phyloP scores from a whole-genome alignment of 2,329 filamentous ascomycete species.

The Claviceps pusilla region DNA sequence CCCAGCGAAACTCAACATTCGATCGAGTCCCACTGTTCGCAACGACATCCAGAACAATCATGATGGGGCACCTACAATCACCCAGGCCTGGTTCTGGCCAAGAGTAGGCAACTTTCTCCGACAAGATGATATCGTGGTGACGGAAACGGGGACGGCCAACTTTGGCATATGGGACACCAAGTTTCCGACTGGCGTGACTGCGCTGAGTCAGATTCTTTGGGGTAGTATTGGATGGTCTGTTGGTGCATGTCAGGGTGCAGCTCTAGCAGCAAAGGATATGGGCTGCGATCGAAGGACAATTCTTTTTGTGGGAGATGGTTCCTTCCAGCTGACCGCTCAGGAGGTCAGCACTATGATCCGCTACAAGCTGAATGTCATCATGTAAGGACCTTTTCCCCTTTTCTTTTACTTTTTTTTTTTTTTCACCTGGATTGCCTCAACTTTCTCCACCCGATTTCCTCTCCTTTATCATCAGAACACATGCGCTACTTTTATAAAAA shows the following conservation, averaged over 20 bases:
- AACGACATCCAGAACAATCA: slow-evolving; percentile 31
- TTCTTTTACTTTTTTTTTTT: too few relatives aligned
- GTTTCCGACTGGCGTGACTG: slow-evolving; percentile 64
- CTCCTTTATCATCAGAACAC: too few relatives aligned
- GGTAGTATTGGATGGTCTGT: slow-evolving; percentile 49
- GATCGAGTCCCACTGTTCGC: slow-evolving; percentile 36
- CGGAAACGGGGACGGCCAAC: slow-evolving; percentile 77
- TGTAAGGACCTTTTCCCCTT: slow-evolving; percentile 33
- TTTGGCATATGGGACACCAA: slow-evolving; percentile 78
- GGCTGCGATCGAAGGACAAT: slow-evolving; percentile 50
- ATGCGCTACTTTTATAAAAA: neutral
- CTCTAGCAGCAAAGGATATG: slow-evolving; percentile 56
- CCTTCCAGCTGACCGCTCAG: slow-evolving; percentile 71
- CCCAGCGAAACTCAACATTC: slow-evolving; percentile 39
- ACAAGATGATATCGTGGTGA: slow-evolving; percentile 62
- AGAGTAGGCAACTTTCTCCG: slow-evolving; percentile 57
- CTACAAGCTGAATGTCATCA: slow-evolving; percentile 58
- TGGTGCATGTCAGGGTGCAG: slow-evolving; percentile 47
- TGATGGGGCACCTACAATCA: slow-evolving; percentile 35
- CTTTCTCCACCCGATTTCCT: neutral
- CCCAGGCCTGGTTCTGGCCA: slow-evolving; percentile 65
- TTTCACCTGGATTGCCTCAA: neutral
- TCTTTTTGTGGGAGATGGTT: slow-evolving; percentile 79
- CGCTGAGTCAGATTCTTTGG: slow-evolving; percentile 67
- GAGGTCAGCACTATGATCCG: slow-evolving; percentile 74